A percentile compares a stretch with the other conserved stretches of the same genome.
These are phyloP conservation scores for Ceratocystis diversiconidia DNA, from an alignment of 2,329 filamentous ascomycete genomes.

Conservation along the genomic window DNA sequence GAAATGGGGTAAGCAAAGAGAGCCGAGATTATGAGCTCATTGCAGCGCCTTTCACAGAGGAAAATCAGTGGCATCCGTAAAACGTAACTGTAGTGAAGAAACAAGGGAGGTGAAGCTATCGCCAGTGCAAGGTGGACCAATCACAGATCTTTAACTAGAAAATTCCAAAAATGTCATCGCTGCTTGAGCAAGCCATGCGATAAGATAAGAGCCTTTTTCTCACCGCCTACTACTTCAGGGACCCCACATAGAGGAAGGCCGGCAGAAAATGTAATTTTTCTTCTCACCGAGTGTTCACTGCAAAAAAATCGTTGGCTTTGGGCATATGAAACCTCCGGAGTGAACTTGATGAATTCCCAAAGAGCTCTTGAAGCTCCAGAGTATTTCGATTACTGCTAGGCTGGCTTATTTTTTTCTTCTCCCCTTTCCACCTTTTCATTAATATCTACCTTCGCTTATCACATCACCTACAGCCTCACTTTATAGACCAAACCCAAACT, in stretches of 20 bases:
- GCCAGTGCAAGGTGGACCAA: slow-evolving; percentile 2
- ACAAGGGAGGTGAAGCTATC: slow-evolving; percentile 10
- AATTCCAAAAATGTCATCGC: slow-evolving; percentile 11
- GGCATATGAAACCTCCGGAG: too few relatives aligned
- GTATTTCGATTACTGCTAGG: background rate
- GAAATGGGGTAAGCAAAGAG: background rate
- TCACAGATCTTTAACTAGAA: slow-evolving; percentile 8
- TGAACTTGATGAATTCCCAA: background rate
- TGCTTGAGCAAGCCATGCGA: slow-evolving; percentile 6
- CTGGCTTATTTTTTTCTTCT: background rate
- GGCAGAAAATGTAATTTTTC: slow-evolving; percentile 18
- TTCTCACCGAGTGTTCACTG: background rate
- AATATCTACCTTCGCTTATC: background rate
- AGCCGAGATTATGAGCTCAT: background rate
- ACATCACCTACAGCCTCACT: background rate
- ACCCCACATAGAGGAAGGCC: slow-evolving; percentile 3
- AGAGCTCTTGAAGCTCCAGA: slow-evolving; percentile 2
- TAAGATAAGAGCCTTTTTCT: slow-evolving; percentile 17
- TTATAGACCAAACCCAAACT: background rate
- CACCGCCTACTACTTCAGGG: slow-evolving; percentile 12
- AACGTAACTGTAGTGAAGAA: background rate
- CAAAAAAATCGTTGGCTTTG: background rate
- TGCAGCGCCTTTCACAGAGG: background rate
- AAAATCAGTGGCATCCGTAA: background rate
- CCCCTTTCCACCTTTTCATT: background rate